These are phyloP conservation scores for Ensete glaucum DNA, from an alignment of 176 grass and related monocot genomes.

Conservation along the genomic window DNA sequence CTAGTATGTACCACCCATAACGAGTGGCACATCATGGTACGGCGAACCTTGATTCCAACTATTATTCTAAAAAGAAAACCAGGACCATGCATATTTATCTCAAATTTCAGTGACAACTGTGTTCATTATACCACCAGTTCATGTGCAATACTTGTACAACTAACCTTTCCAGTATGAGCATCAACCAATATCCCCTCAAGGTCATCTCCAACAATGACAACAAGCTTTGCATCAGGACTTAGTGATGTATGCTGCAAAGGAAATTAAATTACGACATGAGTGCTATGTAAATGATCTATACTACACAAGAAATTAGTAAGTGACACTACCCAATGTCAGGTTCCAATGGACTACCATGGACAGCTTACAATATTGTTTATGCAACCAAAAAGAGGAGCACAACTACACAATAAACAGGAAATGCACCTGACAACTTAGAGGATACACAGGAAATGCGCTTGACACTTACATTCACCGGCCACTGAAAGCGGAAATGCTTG, in stretches of 20 bases:
- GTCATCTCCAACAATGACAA: no score
- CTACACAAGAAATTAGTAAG: no score
- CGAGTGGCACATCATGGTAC: no score
- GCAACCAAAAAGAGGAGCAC: no score
- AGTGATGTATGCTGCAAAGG: background rate
- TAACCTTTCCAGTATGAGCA: background rate
- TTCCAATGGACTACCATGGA: conserved; percentile 20
- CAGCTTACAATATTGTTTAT: background rate
- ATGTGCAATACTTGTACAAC: background rate
- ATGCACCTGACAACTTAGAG: conserved; percentile 62
- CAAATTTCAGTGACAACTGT: no score
- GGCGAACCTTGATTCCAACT: no score
- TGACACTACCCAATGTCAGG: background rate
- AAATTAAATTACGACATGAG: background rate
- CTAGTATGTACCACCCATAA: no score
- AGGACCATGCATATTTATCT: no score
- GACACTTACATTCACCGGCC: conserved; percentile 84
- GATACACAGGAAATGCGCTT: conserved; percentile 27
- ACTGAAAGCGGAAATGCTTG: conserved; percentile 68
- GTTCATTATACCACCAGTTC: no score
- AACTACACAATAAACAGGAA: conserved; percentile 28
- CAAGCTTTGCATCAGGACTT: no score
- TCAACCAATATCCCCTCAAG: background rate
- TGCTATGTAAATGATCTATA: no score
- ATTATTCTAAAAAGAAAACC: no score